Base-by-base conservation (phyloP, 2,329 filamentous ascomycete species). In the Botrytis byssoidea region DNA sequence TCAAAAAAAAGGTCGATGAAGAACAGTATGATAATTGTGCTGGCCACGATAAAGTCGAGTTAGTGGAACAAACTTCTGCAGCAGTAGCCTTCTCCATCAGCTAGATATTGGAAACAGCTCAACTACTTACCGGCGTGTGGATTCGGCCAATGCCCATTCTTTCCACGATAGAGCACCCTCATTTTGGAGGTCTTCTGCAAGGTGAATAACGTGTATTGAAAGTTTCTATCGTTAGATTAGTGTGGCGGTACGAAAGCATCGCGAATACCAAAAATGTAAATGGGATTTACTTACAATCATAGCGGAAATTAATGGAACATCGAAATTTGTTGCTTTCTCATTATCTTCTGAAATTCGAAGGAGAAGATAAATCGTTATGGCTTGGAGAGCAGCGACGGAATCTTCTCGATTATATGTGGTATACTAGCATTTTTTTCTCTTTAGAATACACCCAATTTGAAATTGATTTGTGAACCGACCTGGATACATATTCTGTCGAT, bases 351-450 rank as follows among this genome's bases (percentile, higher is more conserved):
- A 74, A 6, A 77, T 25, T 8, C 75, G 71, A 20, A 78, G 65
- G 32, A 78, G 69, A 22, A 76, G 65, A 59, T 78, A 78, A 1
- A 78, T 42, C 0, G 72, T 68, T 5, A 77, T 74, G 20, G 76
- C 75, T 60, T 78, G 77, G 29, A 77, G 70, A 35, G 77, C 76
- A 69, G 76, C 76, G 12, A 78, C 70, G 14, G 65, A 29, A 48
- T 76, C 68, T 25, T 29, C 9, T 9, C 71, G 71, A 42, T 51
- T 72, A 44, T 74, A 76, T 6, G 32, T 35, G 3, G 40, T 25
- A 48, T 64, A 74, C 77, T 78, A 51, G 48, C 25, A 51, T 51
- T 51, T n/a, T n/a, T n/a, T 4, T n/a, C 1, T n/a, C n/a, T n/a
- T n/a, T n/a, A n/a, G 48, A 51, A 10, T 51, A 16, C 48, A n/a